Percentiles rank a stretch among this genome's conserved stretches.
Evolutionary conservation across 805 yeast species (phyloP).

Genomic region (Starmera amethionina): DNA sequence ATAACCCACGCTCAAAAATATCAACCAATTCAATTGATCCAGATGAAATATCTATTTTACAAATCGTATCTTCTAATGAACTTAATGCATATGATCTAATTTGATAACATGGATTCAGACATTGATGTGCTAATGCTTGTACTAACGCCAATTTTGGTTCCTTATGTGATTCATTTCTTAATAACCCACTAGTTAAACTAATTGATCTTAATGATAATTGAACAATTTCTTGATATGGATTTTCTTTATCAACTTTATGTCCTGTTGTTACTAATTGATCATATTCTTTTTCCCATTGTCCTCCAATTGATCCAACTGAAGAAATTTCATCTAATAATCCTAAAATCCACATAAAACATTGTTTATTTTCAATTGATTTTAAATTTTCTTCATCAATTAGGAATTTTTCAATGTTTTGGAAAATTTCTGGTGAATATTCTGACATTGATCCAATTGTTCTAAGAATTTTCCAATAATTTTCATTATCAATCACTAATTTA

Average conservation of each 20-base stretch:
- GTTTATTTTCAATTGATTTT: constrained; percentile 31
- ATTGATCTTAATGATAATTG: constrained; percentile 53
- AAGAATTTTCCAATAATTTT: constrained; percentile 45
- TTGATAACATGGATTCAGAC: constrained; percentile 80
- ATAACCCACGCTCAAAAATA: constrained; percentile 61
- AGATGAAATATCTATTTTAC: constrained; percentile 22
- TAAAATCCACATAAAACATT: constrained; percentile 48
- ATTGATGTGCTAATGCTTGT: constrained; percentile 82
- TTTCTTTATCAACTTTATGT: constrained; percentile 31
- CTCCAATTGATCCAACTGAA: constrained; percentile 71
- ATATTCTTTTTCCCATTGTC: constrained; percentile 62
- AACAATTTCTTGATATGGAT: constrained; percentile 45
- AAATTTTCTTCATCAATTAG: constrained; percentile 19
- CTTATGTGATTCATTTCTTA: constrained; percentile 21
- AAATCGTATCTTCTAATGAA: constrained; percentile 40
- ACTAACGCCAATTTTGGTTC: constrained; percentile 44
- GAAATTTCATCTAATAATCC: constrained; percentile 74
- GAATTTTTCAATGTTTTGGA: constrained; percentile 35
- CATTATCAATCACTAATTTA: constrained; percentile 35
- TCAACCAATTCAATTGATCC: constrained; percentile 36
- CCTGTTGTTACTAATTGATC: constrained; percentile 35
- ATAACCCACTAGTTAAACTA: constrained; percentile 44
- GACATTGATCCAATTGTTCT: constrained; percentile 37
- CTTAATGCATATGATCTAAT: constrained; percentile 57
- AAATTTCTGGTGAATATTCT: constrained; percentile 32